Evolutionary conservation across 192 early-diverging fungal species (phyloP), one percentile per base, ranked within the genome.

Genomic region (Coemansia sp.): DNA sequence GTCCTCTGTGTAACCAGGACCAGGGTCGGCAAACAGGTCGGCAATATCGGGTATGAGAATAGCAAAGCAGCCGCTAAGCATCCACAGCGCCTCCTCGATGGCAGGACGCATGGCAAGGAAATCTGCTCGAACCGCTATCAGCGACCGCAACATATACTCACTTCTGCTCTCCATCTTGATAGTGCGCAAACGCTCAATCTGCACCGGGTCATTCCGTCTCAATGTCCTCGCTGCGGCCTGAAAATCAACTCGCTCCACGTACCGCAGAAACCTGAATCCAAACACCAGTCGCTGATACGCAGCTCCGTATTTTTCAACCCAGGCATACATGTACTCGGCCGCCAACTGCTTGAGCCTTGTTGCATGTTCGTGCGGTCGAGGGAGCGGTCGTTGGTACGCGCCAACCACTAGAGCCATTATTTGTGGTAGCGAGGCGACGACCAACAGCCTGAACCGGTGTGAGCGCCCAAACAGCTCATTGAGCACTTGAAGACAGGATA

Each of bases 401-500:
- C 90, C 90, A 40, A 88, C 70, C 6, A 83, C 75, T 9, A 92
- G 71, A 33, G 79, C 72, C 37, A 89, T 59, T 27, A 89, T 79
- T 9, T 75, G 68, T n/a, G 86, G 85, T 35, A 88, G 84, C 33
- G 83, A 78, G 2, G 72, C 70, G 1, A 84, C 73, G 0, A 88
- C 59, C 16, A 90, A 70, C 11, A 74, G 62, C 37, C 90, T 85
- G 68, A 92, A 88, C 33, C 70, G 71, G 67, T 92, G 88, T 14
- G 90, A 92, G 4, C 90, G 85, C 11, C 68, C 60, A 62, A 92
- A 92, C 6, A 92, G 70, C 66, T 85, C 85, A 51, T 87, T 84
- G 9, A 89, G 75, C 3, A 81, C 64, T 66, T 89, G 89, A 14
- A 87, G 62, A 34, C 84, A 75, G 14, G 88, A 85, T n/a, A 85